These are phyloP conservation scores for Lachnellula subtilissima DNA, from an alignment of 2,329 filamentous ascomycete genomes.

Conservation along the genomic window DNA sequence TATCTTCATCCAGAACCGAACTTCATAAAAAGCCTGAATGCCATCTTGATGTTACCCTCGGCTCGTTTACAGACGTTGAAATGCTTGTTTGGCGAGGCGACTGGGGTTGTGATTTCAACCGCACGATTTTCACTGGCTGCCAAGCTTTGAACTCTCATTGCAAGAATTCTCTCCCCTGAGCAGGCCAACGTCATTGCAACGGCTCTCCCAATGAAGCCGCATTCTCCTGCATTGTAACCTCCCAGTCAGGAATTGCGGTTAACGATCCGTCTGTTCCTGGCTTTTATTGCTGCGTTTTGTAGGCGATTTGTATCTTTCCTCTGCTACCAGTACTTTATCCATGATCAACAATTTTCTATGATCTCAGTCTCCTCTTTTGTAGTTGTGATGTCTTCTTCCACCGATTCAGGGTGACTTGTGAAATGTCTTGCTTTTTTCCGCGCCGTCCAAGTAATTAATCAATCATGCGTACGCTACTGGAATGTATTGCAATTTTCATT, in stretches of 20 bases:
- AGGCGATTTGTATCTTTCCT: background rate
- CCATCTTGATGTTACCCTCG: too few relatives aligned
- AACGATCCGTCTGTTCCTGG: conserved; percentile 1
- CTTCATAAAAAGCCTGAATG: too few relatives aligned
- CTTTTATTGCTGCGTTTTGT: background rate
- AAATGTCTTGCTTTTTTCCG: background rate
- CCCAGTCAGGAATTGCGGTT: background rate
- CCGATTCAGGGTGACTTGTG: background rate
- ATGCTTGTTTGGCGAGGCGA: too few relatives aligned
- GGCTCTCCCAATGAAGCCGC: background rate
- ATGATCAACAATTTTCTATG: conserved; percentile 2
- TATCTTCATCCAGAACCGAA: too few relatives aligned
- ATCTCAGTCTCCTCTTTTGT: conserved; percentile 6
- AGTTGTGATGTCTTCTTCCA: background rate
- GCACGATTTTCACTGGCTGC: conserved; percentile 8
- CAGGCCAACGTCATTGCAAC: conserved; percentile 6
- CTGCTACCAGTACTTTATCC: background rate
- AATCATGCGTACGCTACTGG: conserved; percentile 18
- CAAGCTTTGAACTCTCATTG: conserved; percentile 4
- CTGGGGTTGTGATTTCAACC: background rate
- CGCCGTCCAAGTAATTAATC: background rate
- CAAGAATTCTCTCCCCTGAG: background rate
- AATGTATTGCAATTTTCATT: conserved; percentile 1
- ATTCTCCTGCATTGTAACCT: background rate
- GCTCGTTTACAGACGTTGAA: too few relatives aligned